phyloP scores from a whole-genome alignment of 176 grass and related monocot species.

The Aegilops bicornis region DNA sequence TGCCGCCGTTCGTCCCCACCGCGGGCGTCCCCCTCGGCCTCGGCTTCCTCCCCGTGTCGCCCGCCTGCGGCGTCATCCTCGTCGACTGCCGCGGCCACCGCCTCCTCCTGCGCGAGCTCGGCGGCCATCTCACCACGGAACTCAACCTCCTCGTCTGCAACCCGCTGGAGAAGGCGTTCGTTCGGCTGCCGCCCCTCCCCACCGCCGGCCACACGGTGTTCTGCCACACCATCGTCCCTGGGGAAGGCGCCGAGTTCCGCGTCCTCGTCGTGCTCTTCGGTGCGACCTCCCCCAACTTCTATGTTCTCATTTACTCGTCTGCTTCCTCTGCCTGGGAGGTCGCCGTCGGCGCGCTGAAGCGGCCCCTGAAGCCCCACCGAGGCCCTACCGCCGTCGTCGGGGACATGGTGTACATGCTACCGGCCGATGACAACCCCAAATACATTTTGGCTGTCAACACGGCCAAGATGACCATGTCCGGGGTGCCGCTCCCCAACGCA shows the following conservation, averaged over 20 bases:
- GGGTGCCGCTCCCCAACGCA: constrained; percentile 27
- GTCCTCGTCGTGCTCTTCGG: constrained; percentile 43
- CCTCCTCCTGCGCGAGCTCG: constrained; percentile 45
- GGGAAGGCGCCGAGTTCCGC: constrained; percentile 9
- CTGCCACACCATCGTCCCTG: constrained; percentile 3
- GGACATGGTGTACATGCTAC: constrained; percentile 43
- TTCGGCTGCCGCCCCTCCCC: constrained; percentile 14
- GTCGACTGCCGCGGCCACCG: constrained; percentile 10
- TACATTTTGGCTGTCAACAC: constrained; percentile 45
- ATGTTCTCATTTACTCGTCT: constrained; percentile 17
- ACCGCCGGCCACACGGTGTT: background rate
- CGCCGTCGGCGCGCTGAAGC: background rate
- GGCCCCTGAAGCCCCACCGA: background rate
- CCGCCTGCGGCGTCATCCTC: constrained; percentile 29
- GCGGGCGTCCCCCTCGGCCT: constrained; percentile 12
- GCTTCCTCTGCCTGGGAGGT: constrained; percentile 11
- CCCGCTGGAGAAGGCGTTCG: background rate
- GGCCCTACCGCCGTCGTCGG: constrained; percentile 40
- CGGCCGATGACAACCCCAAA: background rate
- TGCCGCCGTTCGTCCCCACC: constrained; percentile 38
- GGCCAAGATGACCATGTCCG: constrained; percentile 25
- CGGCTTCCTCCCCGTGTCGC: background rate
- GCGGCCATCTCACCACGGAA: background rate
- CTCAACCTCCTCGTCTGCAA: constrained; percentile 37
- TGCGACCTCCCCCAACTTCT: background rate